Evolutionary conservation across 2,329 filamentous ascomycete genomes (phyloP).

Genomic region (Ophiostoma ips): DNA sequence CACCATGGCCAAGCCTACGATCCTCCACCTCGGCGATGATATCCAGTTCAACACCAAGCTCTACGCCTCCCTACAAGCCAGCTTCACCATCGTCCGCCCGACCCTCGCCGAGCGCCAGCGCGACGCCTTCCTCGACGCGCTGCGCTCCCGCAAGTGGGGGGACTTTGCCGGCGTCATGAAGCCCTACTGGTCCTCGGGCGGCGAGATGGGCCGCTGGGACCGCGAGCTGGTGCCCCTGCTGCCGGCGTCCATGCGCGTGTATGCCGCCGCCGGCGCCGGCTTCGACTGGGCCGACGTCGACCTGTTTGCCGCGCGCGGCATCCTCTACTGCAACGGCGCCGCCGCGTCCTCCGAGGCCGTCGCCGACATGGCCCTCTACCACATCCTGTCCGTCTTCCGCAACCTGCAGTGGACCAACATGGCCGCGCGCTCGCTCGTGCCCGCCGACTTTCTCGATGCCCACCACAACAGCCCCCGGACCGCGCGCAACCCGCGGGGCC

Average conservation of each 20-base stretch:
- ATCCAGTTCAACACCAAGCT: conserved; percentile 35
- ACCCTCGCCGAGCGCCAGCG: conserved; percentile 34
- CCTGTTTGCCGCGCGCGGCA: conserved; percentile 44
- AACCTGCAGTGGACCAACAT: conserved; percentile 49
- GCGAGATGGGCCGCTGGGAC: conserved; percentile 17
- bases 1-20: conserved; percentile 17
- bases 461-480: conserved; percentile 20
- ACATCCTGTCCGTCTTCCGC: conserved; percentile 57
- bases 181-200: conserved; percentile 15
- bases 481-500: conserved; percentile 41
- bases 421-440: conserved; percentile 23
- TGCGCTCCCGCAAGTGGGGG: conserved; percentile 39
- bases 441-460: conserved; percentile 16
- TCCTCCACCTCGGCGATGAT: conserved; percentile 63
- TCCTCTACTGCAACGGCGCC: conserved; percentile 61
- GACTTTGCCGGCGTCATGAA: conserved; percentile 32
- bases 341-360: conserved; percentile 58
- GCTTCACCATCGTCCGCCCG: conserved; percentile 34
- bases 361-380: conserved; percentile 55
- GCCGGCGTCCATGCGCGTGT: conserved; percentile 43
- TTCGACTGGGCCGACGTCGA: conserved; percentile 54
- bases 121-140: conserved; percentile 32
- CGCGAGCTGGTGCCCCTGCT: conserved; percentile 26
- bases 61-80: conserved; percentile 28
- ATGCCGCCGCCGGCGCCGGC: conserved; percentile 49